phyloP scores from a whole-genome alignment of 495 filamentous ascomycete genomes.

The Elasticomyces elasticus region DNA sequence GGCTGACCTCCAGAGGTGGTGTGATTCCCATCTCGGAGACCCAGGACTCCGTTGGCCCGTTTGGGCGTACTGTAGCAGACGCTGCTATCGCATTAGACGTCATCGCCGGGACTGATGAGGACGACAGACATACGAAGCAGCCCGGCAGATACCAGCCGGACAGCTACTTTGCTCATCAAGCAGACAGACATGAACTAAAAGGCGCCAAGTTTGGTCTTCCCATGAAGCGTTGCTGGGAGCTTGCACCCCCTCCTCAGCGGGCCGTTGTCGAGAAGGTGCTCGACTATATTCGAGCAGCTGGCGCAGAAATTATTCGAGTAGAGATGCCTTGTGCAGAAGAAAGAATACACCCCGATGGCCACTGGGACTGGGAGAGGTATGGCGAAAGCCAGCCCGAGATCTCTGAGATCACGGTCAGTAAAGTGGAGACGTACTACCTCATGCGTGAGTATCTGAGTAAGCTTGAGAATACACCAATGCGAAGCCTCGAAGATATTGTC shows the following conservation, averaged over 20 bases:
- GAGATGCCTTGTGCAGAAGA: slow-evolving; percentile 26
- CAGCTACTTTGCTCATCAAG: slow-evolving; percentile 44
- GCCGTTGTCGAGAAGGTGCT: background rate
- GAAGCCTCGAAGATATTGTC: slow-evolving; percentile 56
- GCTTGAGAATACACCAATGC: slow-evolving; percentile 54
- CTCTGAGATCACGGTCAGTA: slow-evolving; percentile 60
- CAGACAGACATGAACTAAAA: slow-evolving; percentile 41
- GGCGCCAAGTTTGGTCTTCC: slow-evolving; percentile 28
- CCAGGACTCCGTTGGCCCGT: slow-evolving; percentile 58
- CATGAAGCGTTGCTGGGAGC: slow-evolving; percentile 22
- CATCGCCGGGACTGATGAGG: slow-evolving; percentile 48
- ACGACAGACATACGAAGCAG: slow-evolving; percentile 50
- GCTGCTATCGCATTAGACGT: slow-evolving; percentile 55
- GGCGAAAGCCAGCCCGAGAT: background rate
- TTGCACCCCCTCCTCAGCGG: slow-evolving; percentile 8
- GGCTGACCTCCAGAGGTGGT: slow-evolving; percentile 49
- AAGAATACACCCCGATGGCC: slow-evolving; percentile 20
- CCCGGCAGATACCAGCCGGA: slow-evolving; percentile 44
- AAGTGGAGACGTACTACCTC: slow-evolving; percentile 71
- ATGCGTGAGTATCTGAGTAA: slow-evolving; percentile 55
- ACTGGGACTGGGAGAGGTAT: slow-evolving; percentile 24
- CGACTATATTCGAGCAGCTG: slow-evolving; percentile 19
- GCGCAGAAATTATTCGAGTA: slow-evolving; percentile 15
- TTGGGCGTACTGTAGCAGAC: slow-evolving; percentile 57
- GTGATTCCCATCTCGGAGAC: slow-evolving; percentile 57